Base-by-base conservation (phyloP, 2,329 filamentous ascomycete species). In the Aaosphaeria pasadenensis region DNA sequence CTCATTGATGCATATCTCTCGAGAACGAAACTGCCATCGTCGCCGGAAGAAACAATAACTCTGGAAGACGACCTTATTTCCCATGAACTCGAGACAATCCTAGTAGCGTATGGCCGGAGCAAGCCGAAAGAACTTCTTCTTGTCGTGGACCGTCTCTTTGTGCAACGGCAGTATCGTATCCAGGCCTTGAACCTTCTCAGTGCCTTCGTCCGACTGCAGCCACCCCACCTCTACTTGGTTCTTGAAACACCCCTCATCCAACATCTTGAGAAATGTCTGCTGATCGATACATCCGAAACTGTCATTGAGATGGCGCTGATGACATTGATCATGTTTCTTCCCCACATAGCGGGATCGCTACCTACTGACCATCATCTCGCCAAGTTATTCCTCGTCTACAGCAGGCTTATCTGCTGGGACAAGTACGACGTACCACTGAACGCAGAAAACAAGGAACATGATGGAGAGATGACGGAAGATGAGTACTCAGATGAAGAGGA, bases 341-440 rank as follows among this genome's bases (percentile, higher is more conserved):
- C 89, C 1, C 88, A 91, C 62, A 88, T 92, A 68, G 88, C 88
- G 1, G 85, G 81, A 56, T 85, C 86, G 2, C 71, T 91, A 11
- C 82, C 84, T 2, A 78, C 82, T 1, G 62, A 68, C 28, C 60
- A 68, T 29, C 80, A 86, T 61, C 76, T 94, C 5, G 85, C 88
- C 30, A 82, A 83, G 17, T 74, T 94, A 13, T 94, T 92, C 76
- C 86, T 91, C 52, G 85, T 94, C 45, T 94, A 94, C 66, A 87
- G 86, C 46, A 79, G 89, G 43, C 71, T 92, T 40, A 72, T 94
- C 0, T 94, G 91, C 62, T 94, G 89, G 88, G 86, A 91, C 56
- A 76, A 75, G 50, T 73, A 78, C 51, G 74, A 69, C 4, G 57
- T 58, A 11, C 47, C 51, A 11, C 56, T 62, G 24, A 52, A 50